Conservation (phyloP, 225 moss, liverwort and hornwort genomes). For the Takakia lepidozioides region DNA sequence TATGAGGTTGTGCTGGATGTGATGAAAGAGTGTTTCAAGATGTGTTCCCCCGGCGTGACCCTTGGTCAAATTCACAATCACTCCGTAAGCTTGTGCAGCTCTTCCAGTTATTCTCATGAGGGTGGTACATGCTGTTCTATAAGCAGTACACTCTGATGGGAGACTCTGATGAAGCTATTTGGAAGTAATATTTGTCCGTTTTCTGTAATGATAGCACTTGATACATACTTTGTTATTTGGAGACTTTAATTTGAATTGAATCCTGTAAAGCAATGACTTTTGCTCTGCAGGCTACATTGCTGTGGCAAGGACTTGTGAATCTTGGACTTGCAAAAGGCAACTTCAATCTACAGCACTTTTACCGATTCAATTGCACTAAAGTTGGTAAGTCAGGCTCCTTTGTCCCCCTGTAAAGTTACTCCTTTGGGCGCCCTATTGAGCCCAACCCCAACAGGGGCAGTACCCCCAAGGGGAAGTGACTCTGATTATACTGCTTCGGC, state of each 20-base stretch:
- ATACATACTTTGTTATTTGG: no score
- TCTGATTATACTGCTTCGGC: neutral
- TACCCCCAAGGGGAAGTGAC: no score
- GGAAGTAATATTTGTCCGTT: no score
- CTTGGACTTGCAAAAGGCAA: conserved; percentile 63
- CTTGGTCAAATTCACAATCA: conserved; percentile 71
- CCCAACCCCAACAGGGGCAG: no score
- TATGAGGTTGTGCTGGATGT: conserved; percentile 71
- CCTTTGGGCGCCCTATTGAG: no score
- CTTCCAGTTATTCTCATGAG: no score
- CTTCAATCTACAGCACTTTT: conserved; percentile 42
- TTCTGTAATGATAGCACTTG: no score
- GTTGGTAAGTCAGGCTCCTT: conserved; percentile 76
- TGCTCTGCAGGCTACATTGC: conserved; percentile 46
- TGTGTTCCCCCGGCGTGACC: conserved; percentile 77
- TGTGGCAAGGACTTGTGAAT: conserved; percentile 68
- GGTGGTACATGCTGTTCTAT: no score
- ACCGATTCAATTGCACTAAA: conserved; percentile 73
- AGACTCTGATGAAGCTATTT: no score
- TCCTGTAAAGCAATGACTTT: no score
- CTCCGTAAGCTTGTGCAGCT: conserved; percentile 68
- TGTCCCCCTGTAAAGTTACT: neutral
- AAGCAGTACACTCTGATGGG: no score
- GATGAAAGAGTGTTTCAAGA: conserved; percentile 91
- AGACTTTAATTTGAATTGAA: no score